phyloP scores from a whole-genome alignment of 352 stramenopile genomes.

The Pythium sukuiense region DNA sequence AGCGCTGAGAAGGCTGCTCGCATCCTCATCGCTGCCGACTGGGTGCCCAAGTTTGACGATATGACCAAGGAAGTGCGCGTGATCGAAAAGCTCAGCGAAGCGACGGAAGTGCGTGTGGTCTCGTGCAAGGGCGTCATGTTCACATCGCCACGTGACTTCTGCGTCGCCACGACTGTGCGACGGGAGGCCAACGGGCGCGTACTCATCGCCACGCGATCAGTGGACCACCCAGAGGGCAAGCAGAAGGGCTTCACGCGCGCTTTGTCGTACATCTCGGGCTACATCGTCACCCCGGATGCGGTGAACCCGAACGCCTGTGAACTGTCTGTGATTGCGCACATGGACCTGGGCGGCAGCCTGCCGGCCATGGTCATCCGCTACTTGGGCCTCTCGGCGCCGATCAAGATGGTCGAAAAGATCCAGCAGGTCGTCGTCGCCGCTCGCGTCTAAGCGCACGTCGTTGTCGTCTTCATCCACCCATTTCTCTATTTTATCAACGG shows the following conservation, averaged over 20 bases:
- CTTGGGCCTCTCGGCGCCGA: slow-evolving; percentile 71
- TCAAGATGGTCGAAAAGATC: slow-evolving; percentile 85
- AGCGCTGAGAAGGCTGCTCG: slow-evolving; percentile 49
- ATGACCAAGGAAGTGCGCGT: slow-evolving; percentile 73
- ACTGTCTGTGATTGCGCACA: slow-evolving; percentile 69
- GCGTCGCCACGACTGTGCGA: slow-evolving; percentile 57
- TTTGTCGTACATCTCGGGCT: slow-evolving; percentile 57
- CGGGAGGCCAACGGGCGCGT: slow-evolving; percentile 50
- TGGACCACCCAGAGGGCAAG: slow-evolving; percentile 52
- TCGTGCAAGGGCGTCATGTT: slow-evolving; percentile 78
- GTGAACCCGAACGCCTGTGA: slow-evolving; percentile 67
- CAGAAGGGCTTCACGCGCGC: slow-evolving; percentile 36
- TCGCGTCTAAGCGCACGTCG: slow-evolving; percentile 8
- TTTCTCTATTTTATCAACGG: neutral
- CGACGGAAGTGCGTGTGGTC: slow-evolving; percentile 61
- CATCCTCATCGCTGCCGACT: slow-evolving; percentile 52
- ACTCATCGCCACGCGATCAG: slow-evolving; percentile 70
- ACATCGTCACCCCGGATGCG: slow-evolving; percentile 63
- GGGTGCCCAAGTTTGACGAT: slow-evolving; percentile 77
- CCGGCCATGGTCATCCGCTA: slow-evolving; percentile 73
- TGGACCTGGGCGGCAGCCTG: slow-evolving; percentile 73
- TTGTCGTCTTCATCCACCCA: neutral
- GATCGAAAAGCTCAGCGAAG: slow-evolving; percentile 63
- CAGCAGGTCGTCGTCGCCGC: slow-evolving; percentile 25
- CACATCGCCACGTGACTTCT: slow-evolving; percentile 72